These are phyloP conservation scores for Grosmannia serpens DNA, from an alignment of 2,329 filamentous ascomycete genomes.

Conservation along the genomic window DNA sequence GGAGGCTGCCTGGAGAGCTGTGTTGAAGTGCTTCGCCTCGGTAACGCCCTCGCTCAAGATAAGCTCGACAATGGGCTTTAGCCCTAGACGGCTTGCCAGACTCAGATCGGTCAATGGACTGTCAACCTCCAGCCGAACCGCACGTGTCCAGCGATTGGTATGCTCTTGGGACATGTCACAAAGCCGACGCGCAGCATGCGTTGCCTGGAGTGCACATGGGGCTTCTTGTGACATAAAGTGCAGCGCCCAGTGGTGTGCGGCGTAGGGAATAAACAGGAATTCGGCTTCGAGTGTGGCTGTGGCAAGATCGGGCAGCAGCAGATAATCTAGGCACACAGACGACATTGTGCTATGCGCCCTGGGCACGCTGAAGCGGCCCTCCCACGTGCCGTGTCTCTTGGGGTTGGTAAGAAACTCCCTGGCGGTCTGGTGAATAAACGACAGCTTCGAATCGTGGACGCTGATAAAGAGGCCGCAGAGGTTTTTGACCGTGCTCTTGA, in stretches of 20 bases:
- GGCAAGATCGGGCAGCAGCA: slow-evolving; percentile 2
- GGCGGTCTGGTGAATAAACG: slow-evolving; percentile 15
- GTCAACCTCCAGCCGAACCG: background rate
- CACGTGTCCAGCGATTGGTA: background rate
- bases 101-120: background rate
- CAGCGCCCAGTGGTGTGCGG: background rate
- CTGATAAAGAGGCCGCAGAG: slow-evolving; percentile 15
- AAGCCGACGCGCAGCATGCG: background rate
- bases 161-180: background rate
- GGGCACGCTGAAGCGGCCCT: slow-evolving; percentile 2
- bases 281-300: background rate
- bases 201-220: background rate
- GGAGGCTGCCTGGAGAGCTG: background rate
- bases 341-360: slow-evolving; percentile 10
- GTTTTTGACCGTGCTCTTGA: slow-evolving; percentile 8
- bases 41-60: background rate
- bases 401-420: slow-evolving; percentile 13
- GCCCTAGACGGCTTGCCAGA: background rate
- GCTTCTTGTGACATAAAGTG: background rate
- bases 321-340: slow-evolving; percentile 7
- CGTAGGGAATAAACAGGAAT: background rate
- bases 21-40: too few species aligned
- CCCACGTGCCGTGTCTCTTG: slow-evolving; percentile 7
- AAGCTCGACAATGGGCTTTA: background rate
- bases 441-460: slow-evolving; percentile 12